Base-by-base conservation (phyloP, 23 red algal species). In the Gracilaria vermiculophylla region DNA sequence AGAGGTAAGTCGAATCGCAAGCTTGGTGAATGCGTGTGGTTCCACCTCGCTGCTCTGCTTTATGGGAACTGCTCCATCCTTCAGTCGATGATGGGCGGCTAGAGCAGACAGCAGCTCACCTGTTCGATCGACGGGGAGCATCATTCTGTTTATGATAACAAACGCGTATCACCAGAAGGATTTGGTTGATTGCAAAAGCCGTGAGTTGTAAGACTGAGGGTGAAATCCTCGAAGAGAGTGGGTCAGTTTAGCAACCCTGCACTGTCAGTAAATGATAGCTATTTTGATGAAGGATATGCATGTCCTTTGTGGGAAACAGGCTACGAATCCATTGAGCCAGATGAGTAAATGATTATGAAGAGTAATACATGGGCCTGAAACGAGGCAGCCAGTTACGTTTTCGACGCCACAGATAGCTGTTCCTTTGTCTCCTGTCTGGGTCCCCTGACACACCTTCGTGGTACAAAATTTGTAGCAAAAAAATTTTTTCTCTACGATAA, bases 91-190 rank as follows among this genome's bases (percentile, higher is more conserved):
- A 62, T 86, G 81, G 25, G 45, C 60, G 28, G 81, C 81, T 7
- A 89, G 40, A 17, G 70, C 69, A 42, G 70, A 37, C 39, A 89
- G 56, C 16, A 77, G 45, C 43, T 89, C 85, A 35, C 48, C 53
- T 7, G 85, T 89, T 53, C 85, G 69, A 54, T 89, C 85, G 53
- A 89, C 53, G 32, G 85, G 85, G 8, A 43, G 33, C 9, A 78
- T 78, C 85, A 89, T 89, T 34, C 42, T 28, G 67, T 16, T 64
- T 64, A 14, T 14, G 1, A 34, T 5, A 7, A 21, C 12, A 54
- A 17, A 3, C n/a, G 11, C 15, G 5, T 35, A 28, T 2, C 20
- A 28, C 29, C 35, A n/a, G 55, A 64, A 23, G 16, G 58, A 64
- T 31, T 64, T 24, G 58, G 12, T 34, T 64, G 58, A 64, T 31